Evolutionary conservation across 2,329 filamentous ascomycete genomes (phyloP).

Genomic region (Penicillium rolfsii): DNA sequence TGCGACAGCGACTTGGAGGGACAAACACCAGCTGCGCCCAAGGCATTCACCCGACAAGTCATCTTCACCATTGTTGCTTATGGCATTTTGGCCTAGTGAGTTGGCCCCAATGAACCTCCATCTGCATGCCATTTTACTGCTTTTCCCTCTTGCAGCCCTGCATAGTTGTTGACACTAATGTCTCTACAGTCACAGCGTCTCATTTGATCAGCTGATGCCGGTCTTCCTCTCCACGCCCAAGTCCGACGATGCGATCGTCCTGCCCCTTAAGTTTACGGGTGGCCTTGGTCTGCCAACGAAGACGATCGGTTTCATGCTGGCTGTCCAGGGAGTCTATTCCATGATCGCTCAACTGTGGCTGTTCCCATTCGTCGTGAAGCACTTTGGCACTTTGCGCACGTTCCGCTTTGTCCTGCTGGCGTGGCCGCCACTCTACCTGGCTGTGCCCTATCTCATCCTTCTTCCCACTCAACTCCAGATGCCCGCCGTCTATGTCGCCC

Average conservation of each 20-base stretch:
- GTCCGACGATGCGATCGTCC: slow-evolving; percentile 53
- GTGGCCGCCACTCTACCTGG: slow-evolving; percentile 86
- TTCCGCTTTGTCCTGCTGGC: slow-evolving; percentile 80
- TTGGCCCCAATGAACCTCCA: slow-evolving; percentile 34
- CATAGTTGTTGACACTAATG: slow-evolving; percentile 51
- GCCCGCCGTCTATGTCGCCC: slow-evolving; percentile 72
- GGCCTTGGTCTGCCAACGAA: slow-evolving; percentile 84
- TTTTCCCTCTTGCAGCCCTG: slow-evolving; percentile 4
- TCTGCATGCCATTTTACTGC: neutral
- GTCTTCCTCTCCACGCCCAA: slow-evolving; percentile 79
- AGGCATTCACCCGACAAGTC: slow-evolving; percentile 81
- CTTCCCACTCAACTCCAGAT: slow-evolving; percentile 73
- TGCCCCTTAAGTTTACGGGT: slow-evolving; percentile 87
- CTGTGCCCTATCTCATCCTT: slow-evolving; percentile 85
- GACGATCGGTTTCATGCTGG: slow-evolving; percentile 83
- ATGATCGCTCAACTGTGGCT: slow-evolving; percentile 83
- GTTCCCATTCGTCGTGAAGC: slow-evolving; percentile 75
- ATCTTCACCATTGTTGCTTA: slow-evolving; percentile 86
- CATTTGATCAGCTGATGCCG: slow-evolving; percentile 90
- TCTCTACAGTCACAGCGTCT: slow-evolving; percentile 81
- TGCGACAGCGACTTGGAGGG: slow-evolving; percentile 48
- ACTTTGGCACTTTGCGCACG: slow-evolving; percentile 75
- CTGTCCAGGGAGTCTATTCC: slow-evolving; percentile 85
- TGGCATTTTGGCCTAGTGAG: slow-evolving; percentile 92
- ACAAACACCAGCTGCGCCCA: slow-evolving; percentile 51